Evolutionary conservation across 169 alveolate genomes (phyloP), one percentile per base, ranked within the genome.

Genomic region (Cryptosporidium viatorum): DNA sequence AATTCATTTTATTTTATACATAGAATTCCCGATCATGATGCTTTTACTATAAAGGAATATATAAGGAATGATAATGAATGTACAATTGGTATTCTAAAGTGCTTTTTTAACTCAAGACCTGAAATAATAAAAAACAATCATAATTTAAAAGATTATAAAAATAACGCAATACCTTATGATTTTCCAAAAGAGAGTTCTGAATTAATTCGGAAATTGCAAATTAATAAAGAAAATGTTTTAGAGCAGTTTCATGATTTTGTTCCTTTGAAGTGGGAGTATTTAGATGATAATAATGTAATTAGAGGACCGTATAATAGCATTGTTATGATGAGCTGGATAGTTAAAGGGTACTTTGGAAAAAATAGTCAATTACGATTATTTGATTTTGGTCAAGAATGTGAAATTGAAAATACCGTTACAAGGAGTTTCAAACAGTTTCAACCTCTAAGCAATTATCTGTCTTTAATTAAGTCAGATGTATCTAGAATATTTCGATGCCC

Each of bases 281-380:
- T 92, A 70, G 94, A 92, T 85, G 94, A 92, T 35, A 52, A 86
- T 35, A 80, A 80, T 41, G 70, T 74, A 50, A 86, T 85, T 59
- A 91, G 91, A 41, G 94, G 94, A 14, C 94, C 94, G 18, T 92
- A 80, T 84, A 92, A 85, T 48, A 92, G 94, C 29, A 51, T 89
- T 51, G 80, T 91, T 31, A 92, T 92, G 85, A 89, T 92, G 71
- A 86, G 91, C 16, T 92, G 94, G 94, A 58, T 92, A 55, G 52
- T 71, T 26, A 92, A 84, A 58, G 94, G 91, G 14, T 92, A 84
- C 75, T 92, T 92, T 55, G 85, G 62, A 39, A 85, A 92, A 43
- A 75, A 84, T 58, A 92, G 93, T 33, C 65, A 74, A 41, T 74
- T 92, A 39, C 80, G 94, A 62, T 31, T 92, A 84, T 91, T 85